phyloP scores from a whole-genome alignment of 23 red algal genomes.

The Gracilaria domingensis region DNA sequence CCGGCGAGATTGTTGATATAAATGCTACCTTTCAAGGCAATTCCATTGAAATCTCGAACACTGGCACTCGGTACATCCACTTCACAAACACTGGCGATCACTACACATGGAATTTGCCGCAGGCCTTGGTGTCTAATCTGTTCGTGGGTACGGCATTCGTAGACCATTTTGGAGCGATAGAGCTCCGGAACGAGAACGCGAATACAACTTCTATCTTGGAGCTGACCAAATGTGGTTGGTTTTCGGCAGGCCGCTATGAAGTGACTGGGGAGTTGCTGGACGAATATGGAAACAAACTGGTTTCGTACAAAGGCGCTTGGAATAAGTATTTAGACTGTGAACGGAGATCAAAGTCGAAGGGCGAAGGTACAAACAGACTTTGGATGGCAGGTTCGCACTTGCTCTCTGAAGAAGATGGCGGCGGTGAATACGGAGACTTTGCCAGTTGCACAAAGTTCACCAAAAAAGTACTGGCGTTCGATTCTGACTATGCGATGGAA shows the following conservation, averaged over 20 bases:
- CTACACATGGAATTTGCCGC: slow-evolving; percentile 89
- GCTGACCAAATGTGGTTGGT: slow-evolving; percentile 87
- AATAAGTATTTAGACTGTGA: slow-evolving; percentile 79
- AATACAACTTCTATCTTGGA: slow-evolving; percentile 50
- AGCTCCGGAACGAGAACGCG: slow-evolving; percentile 64
- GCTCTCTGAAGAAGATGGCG: slow-evolving; percentile 67
- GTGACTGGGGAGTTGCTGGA: slow-evolving; percentile 66
- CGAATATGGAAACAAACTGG: slow-evolving; percentile 32
- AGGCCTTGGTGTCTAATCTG: slow-evolving; percentile 74
- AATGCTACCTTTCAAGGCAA: slow-evolving; percentile 86
- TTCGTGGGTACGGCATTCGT: slow-evolving; percentile 89
- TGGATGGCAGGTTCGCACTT: slow-evolving; percentile 70
- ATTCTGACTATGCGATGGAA: slow-evolving; percentile 54
- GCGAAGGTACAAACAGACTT: slow-evolving; percentile 77
- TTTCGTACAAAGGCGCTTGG: slow-evolving; percentile 78
- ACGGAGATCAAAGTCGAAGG: slow-evolving; percentile 63
- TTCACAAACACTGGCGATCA: slow-evolving; percentile 70
- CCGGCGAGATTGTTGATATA: slow-evolving; percentile 83
- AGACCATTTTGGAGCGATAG: slow-evolving; percentile 81
- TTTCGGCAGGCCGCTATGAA: slow-evolving; percentile 72
- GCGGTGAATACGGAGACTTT: slow-evolving; percentile 43
- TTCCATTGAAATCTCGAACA: slow-evolving; percentile 79
- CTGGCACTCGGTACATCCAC: slow-evolving; percentile 74
- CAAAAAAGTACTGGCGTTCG: slow-evolving; percentile 41
- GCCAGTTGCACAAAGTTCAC: slow-evolving; percentile 62